Conservation (phyloP, 2,329 filamentous ascomycete species). For the Talaromyces funiculosus region DNA sequence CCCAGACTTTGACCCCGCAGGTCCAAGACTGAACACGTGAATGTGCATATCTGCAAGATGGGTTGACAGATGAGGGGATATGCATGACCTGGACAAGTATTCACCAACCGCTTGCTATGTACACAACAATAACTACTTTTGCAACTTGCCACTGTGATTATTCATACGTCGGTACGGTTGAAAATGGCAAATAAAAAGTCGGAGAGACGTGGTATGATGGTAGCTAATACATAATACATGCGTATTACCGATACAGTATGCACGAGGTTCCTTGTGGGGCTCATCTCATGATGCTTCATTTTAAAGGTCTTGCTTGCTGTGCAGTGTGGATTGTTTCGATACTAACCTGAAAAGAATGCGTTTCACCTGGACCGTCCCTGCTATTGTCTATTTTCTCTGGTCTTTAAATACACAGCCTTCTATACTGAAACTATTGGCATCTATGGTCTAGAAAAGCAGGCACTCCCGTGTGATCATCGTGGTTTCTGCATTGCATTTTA, state of each 20-base stretch:
- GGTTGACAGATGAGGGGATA: neutral
- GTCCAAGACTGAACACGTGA: neutral
- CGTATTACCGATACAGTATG: neutral
- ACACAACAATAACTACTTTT: too few species aligned
- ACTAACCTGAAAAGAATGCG: neutral
- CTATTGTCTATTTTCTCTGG: neutral
- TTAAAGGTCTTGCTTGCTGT: neutral
- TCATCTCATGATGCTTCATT: neutral
- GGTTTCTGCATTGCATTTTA: neutral
- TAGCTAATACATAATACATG: neutral
- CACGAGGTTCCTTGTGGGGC: neutral
- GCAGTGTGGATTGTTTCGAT: neutral
- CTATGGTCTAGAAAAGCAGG: neutral
- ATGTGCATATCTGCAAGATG: neutral
- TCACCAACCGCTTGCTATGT: neutral
- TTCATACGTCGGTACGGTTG: too few species aligned
- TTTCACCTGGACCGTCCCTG: neutral
- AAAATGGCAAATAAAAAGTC: neutral
- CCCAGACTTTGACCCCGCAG: conserved; percentile 6
- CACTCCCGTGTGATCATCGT: neutral
- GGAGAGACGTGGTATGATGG: neutral
- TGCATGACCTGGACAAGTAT: too few species aligned
- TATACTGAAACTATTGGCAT: neutral
- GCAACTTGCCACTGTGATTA: neutral
- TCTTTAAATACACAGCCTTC: neutral